phyloP scores from a whole-genome alignment of 768 basidiomycete species.

The Boletus fagicola region DNA sequence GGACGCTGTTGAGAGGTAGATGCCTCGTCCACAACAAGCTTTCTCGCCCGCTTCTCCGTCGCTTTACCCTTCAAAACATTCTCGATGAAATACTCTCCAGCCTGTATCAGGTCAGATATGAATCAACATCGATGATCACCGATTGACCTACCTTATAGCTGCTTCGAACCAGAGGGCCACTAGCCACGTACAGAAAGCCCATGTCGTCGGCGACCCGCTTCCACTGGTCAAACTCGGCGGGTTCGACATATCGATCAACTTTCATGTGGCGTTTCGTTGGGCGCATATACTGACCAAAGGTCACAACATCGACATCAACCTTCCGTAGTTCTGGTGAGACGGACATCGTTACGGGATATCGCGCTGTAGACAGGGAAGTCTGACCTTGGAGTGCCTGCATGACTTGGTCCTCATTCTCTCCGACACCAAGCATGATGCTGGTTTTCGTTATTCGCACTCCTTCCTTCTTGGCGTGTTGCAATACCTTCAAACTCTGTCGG shows the following conservation, averaged over 20 bases:
- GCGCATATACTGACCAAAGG: constrained; percentile 99
- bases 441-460: constrained; percentile 93
- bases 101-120: constrained; percentile 44
- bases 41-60: constrained; percentile 39
- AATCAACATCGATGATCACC: neutral
- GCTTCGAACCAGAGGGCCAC: constrained; percentile 92
- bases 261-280: constrained; percentile 99
- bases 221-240: constrained; percentile 91
- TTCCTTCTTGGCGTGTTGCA: constrained; percentile 79
- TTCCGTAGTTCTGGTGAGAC: constrained; percentile 74
- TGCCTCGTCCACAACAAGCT: constrained; percentile 29
- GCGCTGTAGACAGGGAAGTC: constrained; percentile 17
- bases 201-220: constrained; percentile 85
- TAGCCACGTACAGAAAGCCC: constrained; percentile 97
- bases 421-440: constrained; percentile 97
- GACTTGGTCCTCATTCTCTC: constrained; percentile 83
- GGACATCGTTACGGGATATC: neutral
- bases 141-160: constrained; percentile 84
- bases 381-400: constrained; percentile 78
- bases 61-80: constrained; percentile 75
- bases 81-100: constrained; percentile 95
- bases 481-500: constrained; percentile 75
- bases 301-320: constrained; percentile 92
- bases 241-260: constrained; percentile 93
- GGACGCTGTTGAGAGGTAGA: constrained; percentile 2